Conservation (phyloP, 2,329 filamentous ascomycete genomes). For the Aspergillus floridensis region DNA sequence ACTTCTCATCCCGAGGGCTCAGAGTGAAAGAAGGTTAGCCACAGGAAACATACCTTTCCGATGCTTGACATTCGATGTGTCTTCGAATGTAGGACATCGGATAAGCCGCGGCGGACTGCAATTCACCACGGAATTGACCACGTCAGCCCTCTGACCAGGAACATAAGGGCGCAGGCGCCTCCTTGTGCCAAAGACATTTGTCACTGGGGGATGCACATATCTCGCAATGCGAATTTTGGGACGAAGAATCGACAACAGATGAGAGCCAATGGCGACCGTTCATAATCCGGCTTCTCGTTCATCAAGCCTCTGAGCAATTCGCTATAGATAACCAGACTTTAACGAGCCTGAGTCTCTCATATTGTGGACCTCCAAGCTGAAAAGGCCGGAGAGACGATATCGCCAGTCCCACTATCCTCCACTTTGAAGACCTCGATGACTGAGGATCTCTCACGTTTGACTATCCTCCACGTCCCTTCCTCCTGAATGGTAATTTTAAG, state of each 20-base stretch:
- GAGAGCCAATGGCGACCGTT: neutral
- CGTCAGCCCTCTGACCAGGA: neutral
- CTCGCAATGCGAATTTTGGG: neutral
- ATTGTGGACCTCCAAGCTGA: conserved; percentile 60
- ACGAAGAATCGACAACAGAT: neutral
- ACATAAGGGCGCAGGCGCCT: too few relatives aligned
- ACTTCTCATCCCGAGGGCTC: too few relatives aligned
- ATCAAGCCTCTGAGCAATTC: neutral
- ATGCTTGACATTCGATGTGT: neutral
- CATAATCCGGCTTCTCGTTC: too few relatives aligned
- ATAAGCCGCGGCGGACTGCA: neutral
- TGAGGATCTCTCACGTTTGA: conserved; percentile 60
- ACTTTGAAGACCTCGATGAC: conserved; percentile 71
- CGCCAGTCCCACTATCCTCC: conserved; percentile 70
- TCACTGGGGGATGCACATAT: neutral
- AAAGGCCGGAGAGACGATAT: conserved; percentile 74
- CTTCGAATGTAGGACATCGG: neutral
- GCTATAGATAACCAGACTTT: neutral
- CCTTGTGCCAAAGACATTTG: too few relatives aligned
- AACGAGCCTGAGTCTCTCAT: conserved; percentile 3
- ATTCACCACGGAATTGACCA: neutral
- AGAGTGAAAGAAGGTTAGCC: neutral
- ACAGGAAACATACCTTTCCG: neutral
- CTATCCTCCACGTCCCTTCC: conserved; percentile 80
- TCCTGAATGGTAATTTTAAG: conserved; percentile 58